Conservation (phyloP, 805 yeast genomes). For the Pichia californica region DNA sequence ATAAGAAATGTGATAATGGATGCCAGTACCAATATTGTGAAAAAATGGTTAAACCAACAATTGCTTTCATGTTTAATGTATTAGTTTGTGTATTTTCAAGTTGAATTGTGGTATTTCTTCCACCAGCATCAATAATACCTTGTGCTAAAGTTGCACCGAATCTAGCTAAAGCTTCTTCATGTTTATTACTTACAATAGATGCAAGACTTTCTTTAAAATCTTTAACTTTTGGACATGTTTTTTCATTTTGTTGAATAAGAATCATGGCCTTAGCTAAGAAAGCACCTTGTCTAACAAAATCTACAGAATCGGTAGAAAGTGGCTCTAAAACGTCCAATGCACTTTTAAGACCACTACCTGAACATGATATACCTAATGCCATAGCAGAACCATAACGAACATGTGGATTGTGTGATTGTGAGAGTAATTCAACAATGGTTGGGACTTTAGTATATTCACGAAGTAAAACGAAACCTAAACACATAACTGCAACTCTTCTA, state of each 20-base stretch:
- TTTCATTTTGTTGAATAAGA: conserved; percentile 80
- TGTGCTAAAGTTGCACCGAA: conserved; percentile 96
- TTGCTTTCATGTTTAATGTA: conserved; percentile 82
- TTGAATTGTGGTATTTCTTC: conserved; percentile 92
- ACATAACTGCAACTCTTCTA: conserved; percentile 90
- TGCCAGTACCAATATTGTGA: conserved; percentile 98
- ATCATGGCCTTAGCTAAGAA: conserved; percentile 88
- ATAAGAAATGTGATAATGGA: conserved; percentile 90
- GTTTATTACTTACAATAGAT: conserved; percentile 74
- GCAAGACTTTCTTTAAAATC: conserved; percentile 69
- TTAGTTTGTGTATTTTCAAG: conserved; percentile 85
- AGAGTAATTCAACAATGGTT: conserved; percentile 83
- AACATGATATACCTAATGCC: conserved; percentile 96
- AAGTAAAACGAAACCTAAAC: conserved; percentile 83
- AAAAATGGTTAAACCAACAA: conserved; percentile 86
- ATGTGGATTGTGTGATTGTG: conserved; percentile 95
- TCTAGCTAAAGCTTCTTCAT: conserved; percentile 94
- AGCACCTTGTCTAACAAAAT: conserved; percentile 97
- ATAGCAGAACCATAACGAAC: conserved; percentile 97
- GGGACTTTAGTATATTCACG: conserved; percentile 93
- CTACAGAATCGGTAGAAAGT: conserved; percentile 86
- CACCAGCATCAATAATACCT: conserved; percentile 98
- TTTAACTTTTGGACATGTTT: conserved; percentile 71
- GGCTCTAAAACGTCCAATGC: conserved; percentile 93
- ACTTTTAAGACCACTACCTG: conserved; percentile 82